Evolutionary conservation across 805 yeast genomes (phyloP), one percentile per base, ranked within the genome.

Genomic region (Lipomyces kockii): DNA sequence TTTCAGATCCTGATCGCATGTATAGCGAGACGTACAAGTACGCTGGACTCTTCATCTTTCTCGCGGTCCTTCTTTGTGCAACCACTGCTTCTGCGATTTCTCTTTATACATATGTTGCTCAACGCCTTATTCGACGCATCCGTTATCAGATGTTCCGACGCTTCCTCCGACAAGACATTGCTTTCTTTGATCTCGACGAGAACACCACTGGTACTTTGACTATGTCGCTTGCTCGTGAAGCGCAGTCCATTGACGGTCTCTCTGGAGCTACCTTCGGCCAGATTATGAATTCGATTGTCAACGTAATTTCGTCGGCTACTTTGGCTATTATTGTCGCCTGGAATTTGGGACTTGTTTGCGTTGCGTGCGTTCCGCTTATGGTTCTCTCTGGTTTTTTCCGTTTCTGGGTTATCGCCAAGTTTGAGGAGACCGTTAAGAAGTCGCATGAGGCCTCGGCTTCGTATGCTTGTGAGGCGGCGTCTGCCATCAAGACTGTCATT

Each of bases 281-380:
- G 60, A 72, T 71, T 37, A 70, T 75, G 62, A 71, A 74, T 56
- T 76, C 77, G 77, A 27, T 78, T 32, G 78, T 80, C 12, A 80
- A 80, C 14, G 70, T 81, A 14, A 66, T 81, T 58, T 81, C 78
- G 51, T 82, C 83, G 61, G 73, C 78, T 20, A 76, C 79, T 39
- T 74, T 81, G 25, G 81, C 81, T n/a, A 76, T 80, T 66, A 77
- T 78, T 8, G 76, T 79, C 65, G 77, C 76, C 55, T 81, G 82
- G 82, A 72, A 80, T 29, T 73, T 81, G 8, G 83, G 83, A 4
- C 73, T 81, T 2, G 83, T 81, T 14, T 80, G 82, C 53, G 73
- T 78, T 12, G 80, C 83, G 2, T 75, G 78, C 55, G 73, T 73
- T 11, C 75, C 75, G 0, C 64, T 81, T 25, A 71, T 80, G 57